phyloP scores from a whole-genome alignment of 495 filamentous ascomycete species.

The Penicillium subrubescens region DNA sequence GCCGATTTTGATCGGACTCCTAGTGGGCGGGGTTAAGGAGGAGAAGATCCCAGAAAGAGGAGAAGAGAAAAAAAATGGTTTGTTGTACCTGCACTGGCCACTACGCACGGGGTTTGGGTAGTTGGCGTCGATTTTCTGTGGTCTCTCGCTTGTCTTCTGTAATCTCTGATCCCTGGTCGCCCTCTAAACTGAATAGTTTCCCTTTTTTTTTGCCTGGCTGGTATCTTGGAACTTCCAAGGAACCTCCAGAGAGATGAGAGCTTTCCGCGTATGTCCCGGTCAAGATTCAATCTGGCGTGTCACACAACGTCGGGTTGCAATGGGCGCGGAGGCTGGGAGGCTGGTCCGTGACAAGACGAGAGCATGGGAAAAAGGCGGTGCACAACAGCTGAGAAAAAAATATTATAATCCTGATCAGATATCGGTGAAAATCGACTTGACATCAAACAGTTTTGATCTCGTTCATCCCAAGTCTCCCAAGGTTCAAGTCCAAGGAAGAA shows the following conservation, averaged over 20 bases:
- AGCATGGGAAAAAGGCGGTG: conserved; percentile 25
- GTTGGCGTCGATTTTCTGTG: background rate
- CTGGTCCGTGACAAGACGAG: conserved; percentile 23
- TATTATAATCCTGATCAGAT: conserved; percentile 1
- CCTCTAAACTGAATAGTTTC: background rate
- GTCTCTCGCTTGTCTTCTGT: background rate
- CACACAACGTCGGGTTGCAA: conserved; percentile 38
- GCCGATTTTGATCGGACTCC: conserved; percentile 12
- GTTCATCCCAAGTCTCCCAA: conserved; percentile 1
- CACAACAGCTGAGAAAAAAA: background rate
- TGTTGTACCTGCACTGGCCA: conserved; percentile 4
- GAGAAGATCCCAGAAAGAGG: background rate
- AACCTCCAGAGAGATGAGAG: conserved; percentile 1
- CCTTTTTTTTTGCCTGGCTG: background rate
- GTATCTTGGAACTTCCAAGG: background rate
- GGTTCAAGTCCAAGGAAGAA: conserved; percentile 8
- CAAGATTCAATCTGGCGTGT: conserved; percentile 23
- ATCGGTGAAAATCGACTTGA: conserved; percentile 21
- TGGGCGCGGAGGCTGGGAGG: conserved; percentile 32
- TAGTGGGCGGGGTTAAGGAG: conserved; percentile 5
- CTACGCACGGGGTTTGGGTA: background rate
- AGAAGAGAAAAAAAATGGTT: background rate
- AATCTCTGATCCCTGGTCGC: background rate
- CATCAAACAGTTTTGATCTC: conserved; percentile 9
- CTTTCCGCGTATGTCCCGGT: conserved; percentile 4